Conservation (phyloP, 1,284 basidiomycete species). For the Cryptococcus sp. region DNA sequence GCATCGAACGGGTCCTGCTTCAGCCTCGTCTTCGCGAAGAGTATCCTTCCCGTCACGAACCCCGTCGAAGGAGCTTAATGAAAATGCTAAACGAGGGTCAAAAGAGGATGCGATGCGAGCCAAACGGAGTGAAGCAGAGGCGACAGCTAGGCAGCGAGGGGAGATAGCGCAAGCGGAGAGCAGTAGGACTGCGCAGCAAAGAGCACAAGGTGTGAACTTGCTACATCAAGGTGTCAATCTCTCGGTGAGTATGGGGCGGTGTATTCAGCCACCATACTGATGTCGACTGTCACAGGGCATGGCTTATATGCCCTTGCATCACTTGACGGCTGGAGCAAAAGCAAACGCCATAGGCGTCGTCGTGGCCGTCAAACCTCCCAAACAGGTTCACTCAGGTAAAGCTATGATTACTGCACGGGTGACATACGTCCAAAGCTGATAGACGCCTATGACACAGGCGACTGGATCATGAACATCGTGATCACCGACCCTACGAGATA, state of each 20-base stretch:
- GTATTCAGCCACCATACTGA: background rate
- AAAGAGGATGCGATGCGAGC: background rate
- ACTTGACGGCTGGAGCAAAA: background rate
- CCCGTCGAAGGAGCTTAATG: too few relatives aligned
- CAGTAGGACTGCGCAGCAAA: slow-evolving; percentile 1
- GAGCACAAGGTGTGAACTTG: background rate
- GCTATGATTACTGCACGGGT: too few relatives aligned
- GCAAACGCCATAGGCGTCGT: slow-evolving; percentile 22
- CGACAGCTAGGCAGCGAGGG: background rate
- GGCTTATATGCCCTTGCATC: background rate
- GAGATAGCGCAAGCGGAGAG: slow-evolving; percentile 9
- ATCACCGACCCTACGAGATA: slow-evolving; percentile 33
- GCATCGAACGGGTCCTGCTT: too few relatives aligned
- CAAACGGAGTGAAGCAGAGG: background rate
- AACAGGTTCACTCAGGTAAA: background rate
- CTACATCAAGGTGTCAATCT: slow-evolving; percentile 4
- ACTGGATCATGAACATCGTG: slow-evolving; percentile 24
- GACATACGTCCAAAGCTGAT: background rate
- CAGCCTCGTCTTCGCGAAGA: too few relatives aligned
- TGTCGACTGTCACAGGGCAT: background rate
- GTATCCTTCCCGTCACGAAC: too few relatives aligned
- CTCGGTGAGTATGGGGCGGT: slow-evolving; percentile 8
- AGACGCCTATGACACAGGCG: slow-evolving; percentile 8
- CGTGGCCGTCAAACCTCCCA: slow-evolving; percentile 2
- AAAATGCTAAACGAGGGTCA: background rate